Evolutionary conservation across 164 flowering plant species (phyloP), one percentile per base, ranked within the genome.

Genomic region (Warburgia ugandensis): DNA sequence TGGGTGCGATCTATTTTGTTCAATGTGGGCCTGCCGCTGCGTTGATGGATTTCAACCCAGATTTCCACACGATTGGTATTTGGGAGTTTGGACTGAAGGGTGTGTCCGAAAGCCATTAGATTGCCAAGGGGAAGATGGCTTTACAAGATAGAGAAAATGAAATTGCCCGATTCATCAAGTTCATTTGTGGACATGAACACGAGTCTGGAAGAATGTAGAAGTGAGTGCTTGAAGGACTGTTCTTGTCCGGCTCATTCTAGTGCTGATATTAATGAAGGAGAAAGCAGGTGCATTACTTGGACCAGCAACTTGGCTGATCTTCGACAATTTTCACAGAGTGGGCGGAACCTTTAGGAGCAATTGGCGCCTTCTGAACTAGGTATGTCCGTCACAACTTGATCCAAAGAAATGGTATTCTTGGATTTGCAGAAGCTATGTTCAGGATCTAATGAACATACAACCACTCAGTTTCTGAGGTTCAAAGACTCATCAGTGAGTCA

Each of bases 1-100:
- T 28, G 65, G 52, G 33, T 72, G 76, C 40, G 76, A 72, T 36
- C 14, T 2, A 2, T 73, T n/a, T 60, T 39, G 35, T 23, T 17
- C 40, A 29, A 11, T 73, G 77, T 45, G 77, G 77, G 3, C 29
- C 7, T 73, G 77, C 41, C 29, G 14, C 0, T 69, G 77, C 51
- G 25, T 73, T 19, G 35, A 45, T 0, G 67, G 68, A 4, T 69
- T 51, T 40, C 43, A 12, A 19, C 73, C 77, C 1, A 60, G 33
- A 14, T 6, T 26, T 6, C 51, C 40, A 0, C 20, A 42, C 1
- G 42, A 37, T 8, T 69, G 71, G 71, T 3, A 42, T 1, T 9
- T 29, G 29, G 29, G 52, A 8, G 54, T 58, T 11, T 45, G 67
- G 55, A 38, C 67, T 0, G 22, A 26, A 29, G 73, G 73, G 17